Percentiles rank a stretch among this genome's conserved stretches.
Evolutionary conservation across 202 grass and related monocot species (phyloP).

Genomic region (Musa balbisiana): DNA sequence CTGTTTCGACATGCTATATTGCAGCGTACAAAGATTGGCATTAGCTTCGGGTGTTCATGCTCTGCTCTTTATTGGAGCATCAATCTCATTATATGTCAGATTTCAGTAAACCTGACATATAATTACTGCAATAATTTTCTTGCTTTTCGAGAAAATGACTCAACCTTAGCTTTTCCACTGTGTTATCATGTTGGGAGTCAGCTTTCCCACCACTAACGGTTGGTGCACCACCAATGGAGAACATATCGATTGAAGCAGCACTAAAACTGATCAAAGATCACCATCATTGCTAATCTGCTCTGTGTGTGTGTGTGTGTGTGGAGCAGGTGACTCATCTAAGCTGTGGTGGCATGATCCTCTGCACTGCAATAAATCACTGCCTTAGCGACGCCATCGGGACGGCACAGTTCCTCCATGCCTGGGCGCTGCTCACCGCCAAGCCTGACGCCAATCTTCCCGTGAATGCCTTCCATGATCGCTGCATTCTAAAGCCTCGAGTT

Average conservation of each 20-base stretch:
- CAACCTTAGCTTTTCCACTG: not conserved
- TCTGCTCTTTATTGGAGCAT: no score
- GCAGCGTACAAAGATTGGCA: no score
- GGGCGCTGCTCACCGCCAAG: slow-evolving; percentile 42
- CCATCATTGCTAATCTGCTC: no score
- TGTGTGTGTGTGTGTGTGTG: no score
- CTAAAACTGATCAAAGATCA: no score
- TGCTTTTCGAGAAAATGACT: not conserved
- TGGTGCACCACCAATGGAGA: not conserved
- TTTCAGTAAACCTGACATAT: not conserved
- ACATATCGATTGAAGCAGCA: not conserved
- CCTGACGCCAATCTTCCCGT: not conserved
- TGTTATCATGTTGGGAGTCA: not conserved
- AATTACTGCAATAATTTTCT: not conserved
- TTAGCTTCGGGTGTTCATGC: no score
- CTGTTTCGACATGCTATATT: no score
- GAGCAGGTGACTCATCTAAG: slow-evolving; percentile 63
- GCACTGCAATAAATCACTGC: slow-evolving; percentile 81
- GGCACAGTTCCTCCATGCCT: slow-evolving; percentile 72
- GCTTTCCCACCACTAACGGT: not conserved
- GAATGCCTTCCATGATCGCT: slow-evolving; percentile 49
- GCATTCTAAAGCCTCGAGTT: slow-evolving; percentile 48
- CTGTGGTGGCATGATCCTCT: slow-evolving; percentile 77
- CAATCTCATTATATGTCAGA: no score
- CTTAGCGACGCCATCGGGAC: slow-evolving; percentile 81